phyloP scores from a whole-genome alignment of 2,329 filamentous ascomycete species.

The Colletotrichum orbiculare region DNA sequence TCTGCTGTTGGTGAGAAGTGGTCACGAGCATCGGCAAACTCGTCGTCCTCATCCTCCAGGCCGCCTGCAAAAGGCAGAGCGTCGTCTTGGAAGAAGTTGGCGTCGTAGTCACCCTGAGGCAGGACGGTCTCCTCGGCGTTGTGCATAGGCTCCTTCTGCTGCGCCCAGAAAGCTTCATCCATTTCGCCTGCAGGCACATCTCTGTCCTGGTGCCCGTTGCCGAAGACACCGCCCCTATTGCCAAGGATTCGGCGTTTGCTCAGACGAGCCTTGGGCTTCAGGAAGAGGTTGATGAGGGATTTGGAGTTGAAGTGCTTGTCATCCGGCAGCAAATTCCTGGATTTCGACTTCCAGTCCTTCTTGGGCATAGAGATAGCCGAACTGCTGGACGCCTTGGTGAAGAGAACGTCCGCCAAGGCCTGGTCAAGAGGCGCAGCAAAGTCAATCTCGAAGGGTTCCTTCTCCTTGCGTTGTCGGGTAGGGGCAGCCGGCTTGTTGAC shows the following conservation, averaged over 20 bases:
- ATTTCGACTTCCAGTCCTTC: conserved; percentile 95
- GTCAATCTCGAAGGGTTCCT: conserved; percentile 95
- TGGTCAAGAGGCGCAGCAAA: conserved; percentile 81
- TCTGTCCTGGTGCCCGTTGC: conserved; percentile 57
- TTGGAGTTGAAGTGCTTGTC: conserved; percentile 99
- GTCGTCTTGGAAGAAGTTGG: conserved; percentile 97
- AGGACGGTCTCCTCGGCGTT: conserved; percentile 61
- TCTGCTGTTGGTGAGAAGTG: conserved; percentile 77
- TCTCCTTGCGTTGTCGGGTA: conserved; percentile 85
- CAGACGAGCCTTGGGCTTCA: conserved; percentile 92
- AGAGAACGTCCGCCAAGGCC: conserved; percentile 78
- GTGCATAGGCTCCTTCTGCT: conserved; percentile 66
- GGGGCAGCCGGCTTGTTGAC: conserved; percentile 70
- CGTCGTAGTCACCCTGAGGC: conserved; percentile 86
- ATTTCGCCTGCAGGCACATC: conserved; percentile 79
- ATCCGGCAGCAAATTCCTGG: conserved; percentile 90
- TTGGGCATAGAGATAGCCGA: conserved; percentile 87
- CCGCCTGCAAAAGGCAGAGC: conserved; percentile 75
- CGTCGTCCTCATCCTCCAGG: conserved; percentile 70
- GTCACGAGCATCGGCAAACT: conserved; percentile 84
- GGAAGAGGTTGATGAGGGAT: conserved; percentile 87
- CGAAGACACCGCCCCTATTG: conserved; percentile 53
- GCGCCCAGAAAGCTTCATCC: conserved; percentile 96
- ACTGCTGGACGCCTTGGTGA: conserved; percentile 84
- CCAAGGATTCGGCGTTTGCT: conserved; percentile 71